These are phyloP conservation scores for Phytophthora boehmeriae DNA, from an alignment of 352 stramenopile species.

Conservation along the genomic window DNA sequence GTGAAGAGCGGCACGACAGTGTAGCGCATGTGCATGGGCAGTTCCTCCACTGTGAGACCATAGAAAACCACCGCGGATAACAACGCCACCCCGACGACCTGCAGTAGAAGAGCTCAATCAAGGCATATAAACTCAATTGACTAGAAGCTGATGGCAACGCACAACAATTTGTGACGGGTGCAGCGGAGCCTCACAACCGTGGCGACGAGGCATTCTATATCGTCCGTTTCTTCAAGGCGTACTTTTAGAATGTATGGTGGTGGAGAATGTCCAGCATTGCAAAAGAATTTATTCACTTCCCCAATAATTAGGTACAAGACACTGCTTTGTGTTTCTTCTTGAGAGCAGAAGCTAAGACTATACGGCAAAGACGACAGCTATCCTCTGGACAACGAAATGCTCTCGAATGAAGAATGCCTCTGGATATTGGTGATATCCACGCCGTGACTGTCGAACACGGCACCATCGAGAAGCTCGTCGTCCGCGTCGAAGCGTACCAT, in stretches of 20 bases:
- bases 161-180: conserved; percentile 47
- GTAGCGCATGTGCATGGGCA: conserved; percentile 40
- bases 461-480: conserved; percentile 65
- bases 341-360: conserved; percentile 11
- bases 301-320: conserved; percentile 47
- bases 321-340: conserved; percentile 9
- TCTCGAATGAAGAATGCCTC: conserved; percentile 81
- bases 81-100: conserved; percentile 48
- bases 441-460: conserved; percentile 63
- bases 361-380: conserved; percentile 15
- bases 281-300: conserved; percentile 38
- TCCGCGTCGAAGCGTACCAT: conserved; percentile 80
- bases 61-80: conserved; percentile 57
- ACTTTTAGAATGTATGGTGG: no score
- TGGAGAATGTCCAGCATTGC: not conserved
- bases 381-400: conserved; percentile 63
- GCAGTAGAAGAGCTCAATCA: not conserved
- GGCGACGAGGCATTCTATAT: conserved; percentile 33
- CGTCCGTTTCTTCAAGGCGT: no score
- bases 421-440: conserved; percentile 74
- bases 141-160: not conserved
- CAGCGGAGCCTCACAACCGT: conserved; percentile 55
- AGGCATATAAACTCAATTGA: not conserved
- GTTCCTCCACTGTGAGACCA: conserved; percentile 44
- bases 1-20: conserved; percentile 50